Base-by-base conservation (phyloP, 1,139 yeast species). In the Scheffersomyces quercinus region DNA sequence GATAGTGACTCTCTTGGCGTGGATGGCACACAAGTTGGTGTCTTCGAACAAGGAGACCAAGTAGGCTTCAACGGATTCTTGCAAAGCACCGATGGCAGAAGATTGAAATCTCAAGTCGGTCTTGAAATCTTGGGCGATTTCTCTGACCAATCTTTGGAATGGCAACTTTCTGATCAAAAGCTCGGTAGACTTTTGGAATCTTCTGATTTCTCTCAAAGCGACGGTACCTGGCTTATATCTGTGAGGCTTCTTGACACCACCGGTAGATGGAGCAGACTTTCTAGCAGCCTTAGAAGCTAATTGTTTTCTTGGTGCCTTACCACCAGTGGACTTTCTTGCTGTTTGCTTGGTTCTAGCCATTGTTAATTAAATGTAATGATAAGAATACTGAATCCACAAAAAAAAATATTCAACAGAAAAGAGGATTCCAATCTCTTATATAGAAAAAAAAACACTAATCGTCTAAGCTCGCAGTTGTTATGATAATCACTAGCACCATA, bases 191-290 rank as follows among this genome's bases (percentile, higher is more conserved):
- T 91, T 91, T 81, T 91, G 97, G 84, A 91, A 91, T 81, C 97
- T 89, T 86, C 97, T 89, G 69, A 91, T 91, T 82, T 91, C 98
- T 87, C 97, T 91, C 71, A 91, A 87, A 64, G 98, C 98, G 68
- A 91, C 97, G 68, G 97, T 91, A 90, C 98, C 98, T 74, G 98
- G 98, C 93, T 90, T 91, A 81, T 90, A 91, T 87, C 98, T 89
- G 89, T 91, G 98, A 60, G 97, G 97, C 83, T 91, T 91, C 91
- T 91, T 91, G 72, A 91, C 97, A 85, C 97, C 98, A 73, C 97
- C 97, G 56, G 97, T 84, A 55, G 96, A 81, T 79, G 95, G 93
- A 50, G 97, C 97, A 47, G 98, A 90, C 79, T 91, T 91, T 84
- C 98, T 87, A 62, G 98, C 97, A 64, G 97, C 97, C 87, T 91